Conservation (phyloP, 164 flowering plant genomes). For the Vitis rupestris region DNA sequence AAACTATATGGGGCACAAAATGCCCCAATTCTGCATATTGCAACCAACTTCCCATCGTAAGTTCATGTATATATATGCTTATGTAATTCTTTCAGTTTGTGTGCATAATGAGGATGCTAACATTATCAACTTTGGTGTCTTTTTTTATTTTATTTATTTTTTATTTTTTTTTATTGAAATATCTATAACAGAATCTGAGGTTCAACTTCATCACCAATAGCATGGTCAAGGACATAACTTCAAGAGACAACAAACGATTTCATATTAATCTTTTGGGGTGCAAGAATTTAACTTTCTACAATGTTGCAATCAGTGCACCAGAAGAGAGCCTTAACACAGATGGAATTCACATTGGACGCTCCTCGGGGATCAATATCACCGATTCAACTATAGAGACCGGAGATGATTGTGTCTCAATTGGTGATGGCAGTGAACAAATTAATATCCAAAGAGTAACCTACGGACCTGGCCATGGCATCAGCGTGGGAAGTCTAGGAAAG, state of each 20-base stretch:
- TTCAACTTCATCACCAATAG: constrained; percentile 29
- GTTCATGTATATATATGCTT: background rate
- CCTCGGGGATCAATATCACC: constrained; percentile 21
- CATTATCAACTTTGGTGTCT: too few relatives aligned
- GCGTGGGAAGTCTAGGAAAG: constrained; percentile 26
- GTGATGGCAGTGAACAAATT: background rate
- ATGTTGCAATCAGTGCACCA: constrained; percentile 24
- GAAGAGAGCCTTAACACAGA: constrained; percentile 40
- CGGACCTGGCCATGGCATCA: constrained; percentile 28
- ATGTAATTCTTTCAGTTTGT: too few relatives aligned
- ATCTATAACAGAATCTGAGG: constrained; percentile 21
- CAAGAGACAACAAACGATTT: constrained; percentile 28
- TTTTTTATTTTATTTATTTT: too few relatives aligned
- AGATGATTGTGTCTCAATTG: constrained; percentile 43
- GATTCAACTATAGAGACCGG: constrained; percentile 29
- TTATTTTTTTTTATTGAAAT: too few relatives aligned
- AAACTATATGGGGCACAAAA: constrained; percentile 15
- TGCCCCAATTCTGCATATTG: constrained; percentile 9
- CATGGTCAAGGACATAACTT: constrained; percentile 16
- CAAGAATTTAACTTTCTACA: constrained; percentile 22
- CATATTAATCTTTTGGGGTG: constrained; percentile 4
- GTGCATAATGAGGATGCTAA: too few relatives aligned
- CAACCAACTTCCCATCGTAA: constrained; percentile 6
- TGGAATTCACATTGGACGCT: constrained; percentile 43
- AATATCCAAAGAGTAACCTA: constrained; percentile 6